These are phyloP conservation scores for Aspergillus calidoustus DNA, from an alignment of 2,329 filamentous ascomycete species.

Conservation along the genomic window DNA sequence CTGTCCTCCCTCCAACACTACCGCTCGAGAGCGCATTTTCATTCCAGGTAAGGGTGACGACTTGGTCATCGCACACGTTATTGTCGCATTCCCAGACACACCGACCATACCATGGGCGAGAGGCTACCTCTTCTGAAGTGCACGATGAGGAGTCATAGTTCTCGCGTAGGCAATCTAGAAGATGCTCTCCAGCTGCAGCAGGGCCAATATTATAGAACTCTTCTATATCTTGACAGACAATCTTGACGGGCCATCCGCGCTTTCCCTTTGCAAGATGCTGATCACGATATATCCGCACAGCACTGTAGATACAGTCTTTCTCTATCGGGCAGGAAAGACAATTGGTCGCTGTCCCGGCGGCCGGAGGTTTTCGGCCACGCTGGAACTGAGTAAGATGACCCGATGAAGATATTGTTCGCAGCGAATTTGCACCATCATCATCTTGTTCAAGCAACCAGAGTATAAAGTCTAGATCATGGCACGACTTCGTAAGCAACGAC, in stretches of 20 bases:
- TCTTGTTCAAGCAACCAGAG: constrained; percentile 72
- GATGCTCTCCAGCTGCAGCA: constrained; percentile 53
- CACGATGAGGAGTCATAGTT: constrained; percentile 52
- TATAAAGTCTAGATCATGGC: constrained; percentile 92
- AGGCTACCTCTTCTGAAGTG: background rate
- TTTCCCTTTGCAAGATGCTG: constrained; percentile 69
- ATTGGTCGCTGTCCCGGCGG: constrained; percentile 79
- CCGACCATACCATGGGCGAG: constrained; percentile 77
- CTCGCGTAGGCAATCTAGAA: constrained; percentile 55
- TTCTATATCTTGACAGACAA: constrained; percentile 90
- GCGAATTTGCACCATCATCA: too few species aligned
- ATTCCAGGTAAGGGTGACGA: constrained; percentile 83
- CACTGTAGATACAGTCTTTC: constrained; percentile 79
- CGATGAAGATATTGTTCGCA: constrained; percentile 66
- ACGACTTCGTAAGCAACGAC: constrained; percentile 90
- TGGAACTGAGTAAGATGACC: constrained; percentile 81
- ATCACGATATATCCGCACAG: constrained; percentile 80
- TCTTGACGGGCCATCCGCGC: constrained; percentile 79
- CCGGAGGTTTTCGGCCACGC: constrained; percentile 72
- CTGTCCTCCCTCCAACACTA: constrained; percentile 68
- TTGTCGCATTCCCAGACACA: constrained; percentile 95
- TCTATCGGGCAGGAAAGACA: constrained; percentile 81
- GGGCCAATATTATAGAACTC: constrained; percentile 57
- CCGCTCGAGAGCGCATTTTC: background rate
- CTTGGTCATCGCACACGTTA: constrained; percentile 90